Evolutionary conservation across 768 basidiomycete genomes (phyloP).

Genomic region (Mycena sanguinolenta): DNA sequence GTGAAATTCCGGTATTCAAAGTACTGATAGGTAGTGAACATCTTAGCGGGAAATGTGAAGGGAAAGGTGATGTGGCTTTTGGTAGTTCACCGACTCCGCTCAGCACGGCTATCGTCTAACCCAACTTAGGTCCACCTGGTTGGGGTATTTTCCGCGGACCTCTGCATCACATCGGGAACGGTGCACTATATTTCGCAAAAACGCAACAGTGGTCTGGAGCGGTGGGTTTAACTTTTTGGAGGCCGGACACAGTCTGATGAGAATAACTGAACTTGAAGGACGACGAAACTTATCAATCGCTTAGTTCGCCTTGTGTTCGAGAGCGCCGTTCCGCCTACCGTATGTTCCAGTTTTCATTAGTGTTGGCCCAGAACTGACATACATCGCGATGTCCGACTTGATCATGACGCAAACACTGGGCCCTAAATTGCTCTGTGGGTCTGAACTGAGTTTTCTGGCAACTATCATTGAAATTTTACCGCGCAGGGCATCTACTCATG

Average conservation of each 20-base stretch:
- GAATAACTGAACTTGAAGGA: slow-evolving; percentile 13
- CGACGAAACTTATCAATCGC: slow-evolving; percentile 23
- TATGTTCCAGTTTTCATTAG: slow-evolving; percentile 1
- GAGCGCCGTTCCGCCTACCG: slow-evolving; percentile 30
- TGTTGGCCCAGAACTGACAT: not conserved
- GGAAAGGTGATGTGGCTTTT: slow-evolving; percentile 31
- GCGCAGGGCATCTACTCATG: slow-evolving; percentile 26
- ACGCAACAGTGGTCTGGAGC: slow-evolving; percentile 16
- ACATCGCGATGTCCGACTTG: slow-evolving; percentile 28
- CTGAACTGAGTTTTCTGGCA: not conserved
- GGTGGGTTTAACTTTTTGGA: not conserved
- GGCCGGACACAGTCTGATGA: not conserved
- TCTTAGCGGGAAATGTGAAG: slow-evolving; percentile 18
- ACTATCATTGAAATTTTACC: not conserved
- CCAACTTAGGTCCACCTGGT: slow-evolving; percentile 28
- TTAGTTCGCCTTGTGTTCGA: slow-evolving; percentile 32
- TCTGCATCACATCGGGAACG: slow-evolving; percentile 27
- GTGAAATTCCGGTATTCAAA: not conserved
- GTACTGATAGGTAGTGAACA: slow-evolving; percentile 11
- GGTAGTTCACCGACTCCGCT: slow-evolving; percentile 5
- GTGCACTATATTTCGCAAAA: slow-evolving; percentile 8
- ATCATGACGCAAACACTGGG: slow-evolving; percentile 32
- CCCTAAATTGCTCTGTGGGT: slow-evolving; percentile 22
- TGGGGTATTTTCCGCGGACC: slow-evolving; percentile 26
- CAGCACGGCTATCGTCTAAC: not conserved